A percentile compares a stretch with the other conserved stretches of the same genome.
These are phyloP conservation scores for Theobroma grandiflorum DNA, from an alignment of 441 rosid genomes.

Conservation along the genomic window DNA sequence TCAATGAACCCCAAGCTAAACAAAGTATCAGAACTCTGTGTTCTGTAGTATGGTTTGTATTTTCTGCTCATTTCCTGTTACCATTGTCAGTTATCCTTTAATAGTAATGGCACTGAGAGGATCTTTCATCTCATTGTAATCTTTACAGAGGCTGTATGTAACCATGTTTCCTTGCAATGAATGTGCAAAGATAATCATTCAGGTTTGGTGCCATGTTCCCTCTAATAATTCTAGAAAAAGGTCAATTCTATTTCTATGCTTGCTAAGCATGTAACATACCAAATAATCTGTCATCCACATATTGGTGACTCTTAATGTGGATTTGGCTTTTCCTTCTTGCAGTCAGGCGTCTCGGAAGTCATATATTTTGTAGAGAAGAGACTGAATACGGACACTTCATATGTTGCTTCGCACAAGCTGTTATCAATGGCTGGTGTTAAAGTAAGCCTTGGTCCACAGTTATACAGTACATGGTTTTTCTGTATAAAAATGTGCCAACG, in stretches of 20 bases:
- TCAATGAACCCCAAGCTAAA: background rate
- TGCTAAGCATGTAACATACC: background rate
- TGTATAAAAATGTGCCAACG: background rate
- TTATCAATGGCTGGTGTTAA: slow-evolving; percentile 86
- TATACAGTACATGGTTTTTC: background rate
- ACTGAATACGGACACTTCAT: slow-evolving; percentile 54
- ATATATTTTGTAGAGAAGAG: slow-evolving; percentile 88
- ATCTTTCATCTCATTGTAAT: slow-evolving; percentile 24
- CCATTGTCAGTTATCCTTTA: background rate
- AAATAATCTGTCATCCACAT: background rate
- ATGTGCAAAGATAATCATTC: slow-evolving; percentile 95
- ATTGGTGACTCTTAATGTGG: background rate
- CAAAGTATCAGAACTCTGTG: background rate
- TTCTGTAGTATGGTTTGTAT: background rate
- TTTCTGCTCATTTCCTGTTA: background rate
- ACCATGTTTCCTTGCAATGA: slow-evolving; percentile 99
- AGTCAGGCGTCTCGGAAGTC: slow-evolving; percentile 92
- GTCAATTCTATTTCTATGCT: background rate
- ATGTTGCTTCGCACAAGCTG: slow-evolving; percentile 85
- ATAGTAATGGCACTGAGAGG: slow-evolving; percentile 20
- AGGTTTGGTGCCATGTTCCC: slow-evolving; percentile 51
- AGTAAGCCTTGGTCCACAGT: slow-evolving; percentile 49
- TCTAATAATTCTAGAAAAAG: background rate
- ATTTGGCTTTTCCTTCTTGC: slow-evolving; percentile 39
- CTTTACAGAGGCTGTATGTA: slow-evolving; percentile 89